Base-by-base conservation (phyloP, 768 basidiomycete genomes). In the Boletus insuetus region DNA sequence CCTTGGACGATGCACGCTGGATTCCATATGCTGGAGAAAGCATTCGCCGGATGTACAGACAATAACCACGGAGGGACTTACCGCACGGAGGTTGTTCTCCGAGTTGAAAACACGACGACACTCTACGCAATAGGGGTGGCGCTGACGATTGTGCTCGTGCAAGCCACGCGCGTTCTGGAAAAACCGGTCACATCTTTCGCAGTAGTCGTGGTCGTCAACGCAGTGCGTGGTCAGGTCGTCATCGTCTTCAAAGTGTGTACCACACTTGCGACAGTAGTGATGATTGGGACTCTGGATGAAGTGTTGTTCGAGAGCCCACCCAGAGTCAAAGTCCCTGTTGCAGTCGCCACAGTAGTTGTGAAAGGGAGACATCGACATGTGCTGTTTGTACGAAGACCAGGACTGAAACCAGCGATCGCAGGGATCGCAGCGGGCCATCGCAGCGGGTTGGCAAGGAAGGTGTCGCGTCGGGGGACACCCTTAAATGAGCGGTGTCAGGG, bases 241-340 rank as follows among this genome's bases (percentile, higher is more conserved):
- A 0, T 60, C 20, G 47, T 69, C 56, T 5, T 61, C 42, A 54
- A 81, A 84, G 51, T 82, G 77, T 16, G 56, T 52, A 31, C 77
- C 51, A 65, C 86, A 87, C 19, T 59, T 37, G 52, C 79, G 77
- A 65, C 86, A 87, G 55, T 79, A 87, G 39, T 65, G 13, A 50
- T 86, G 85, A 0, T 14, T 24, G 7, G 71, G 68, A 61, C 79
- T 82, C 50, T 83, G 75, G 24, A 79, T 73, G 58, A 67, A 84
- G 64, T 87, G 86, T 53, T 82, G 73, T 53, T 69, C 72, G 54
- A 82, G 76, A 0, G 62, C 76, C 1, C 0, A 3, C 58, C 58
- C 57, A 0, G 78, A 64, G 0, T 60, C 5, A 62, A 85, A 86
- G 58, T 85, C 82, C 10, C 35, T 22, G 0, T 73, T 47, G 57